Evolutionary conservation across 2,329 filamentous ascomycete species (phyloP).

Genomic region (Ophiostoma ips): DNA sequence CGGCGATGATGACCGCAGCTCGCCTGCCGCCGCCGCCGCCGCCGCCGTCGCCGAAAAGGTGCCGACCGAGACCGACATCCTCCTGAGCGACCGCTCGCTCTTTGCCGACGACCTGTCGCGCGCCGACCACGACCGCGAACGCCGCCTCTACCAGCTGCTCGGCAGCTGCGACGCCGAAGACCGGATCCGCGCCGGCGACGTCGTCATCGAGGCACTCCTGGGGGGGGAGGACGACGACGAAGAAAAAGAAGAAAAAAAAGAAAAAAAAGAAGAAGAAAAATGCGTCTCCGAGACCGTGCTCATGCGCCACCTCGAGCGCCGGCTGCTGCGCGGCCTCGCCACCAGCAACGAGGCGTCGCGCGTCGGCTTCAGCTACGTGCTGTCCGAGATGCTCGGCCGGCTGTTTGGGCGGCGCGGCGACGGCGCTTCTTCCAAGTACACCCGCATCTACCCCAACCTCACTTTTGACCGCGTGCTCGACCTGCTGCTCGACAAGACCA

Average conservation of each 20-base stretch:
- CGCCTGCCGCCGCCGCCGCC: too few relatives aligned
- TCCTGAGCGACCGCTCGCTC: constrained; percentile 23
- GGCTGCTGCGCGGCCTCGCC: constrained; percentile 75
- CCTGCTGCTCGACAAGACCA: constrained; percentile 41
- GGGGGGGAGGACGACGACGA: constrained; percentile 13
- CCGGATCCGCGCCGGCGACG: constrained; percentile 43
- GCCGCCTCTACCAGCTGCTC: constrained; percentile 45
- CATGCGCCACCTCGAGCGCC: constrained; percentile 45
- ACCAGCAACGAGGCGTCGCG: constrained; percentile 82
- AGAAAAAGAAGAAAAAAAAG: background rate
- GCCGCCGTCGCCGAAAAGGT: background rate
- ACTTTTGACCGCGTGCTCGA: constrained; percentile 41
- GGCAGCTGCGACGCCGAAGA: constrained; percentile 44
- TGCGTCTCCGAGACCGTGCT: constrained; percentile 37
- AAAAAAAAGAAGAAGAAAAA: background rate
- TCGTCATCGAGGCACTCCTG: constrained; percentile 42
- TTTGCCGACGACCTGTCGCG: constrained; percentile 35
- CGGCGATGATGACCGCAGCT: background rate
- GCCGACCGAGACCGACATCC: constrained; percentile 1
- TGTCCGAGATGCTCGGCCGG: constrained; percentile 67
- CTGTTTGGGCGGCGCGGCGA: constrained; percentile 38
- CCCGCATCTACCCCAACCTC: constrained; percentile 35
- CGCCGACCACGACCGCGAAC: constrained; percentile 44
- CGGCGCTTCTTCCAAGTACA: constrained; percentile 12
- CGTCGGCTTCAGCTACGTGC: constrained; percentile 75